Base-by-base conservation (phyloP, 345 rosid genomes). In the Populus nigra region DNA sequence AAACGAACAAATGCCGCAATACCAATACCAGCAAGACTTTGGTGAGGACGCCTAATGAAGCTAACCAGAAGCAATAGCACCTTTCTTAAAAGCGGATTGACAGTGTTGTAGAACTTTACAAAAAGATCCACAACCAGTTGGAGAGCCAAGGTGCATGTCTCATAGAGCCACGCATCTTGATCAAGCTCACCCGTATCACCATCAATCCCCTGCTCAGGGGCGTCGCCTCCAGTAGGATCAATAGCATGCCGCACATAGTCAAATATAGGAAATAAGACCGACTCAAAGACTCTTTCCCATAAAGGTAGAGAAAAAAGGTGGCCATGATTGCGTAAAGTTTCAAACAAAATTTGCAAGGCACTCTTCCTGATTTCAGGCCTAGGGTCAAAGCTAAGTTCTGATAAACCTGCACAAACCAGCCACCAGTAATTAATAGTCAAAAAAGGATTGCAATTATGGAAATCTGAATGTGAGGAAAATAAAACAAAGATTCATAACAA, bases 101-200 rank as follows among this genome's bases (percentile, higher is more conserved):
- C 99, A 38, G 98, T 96, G 69, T 80, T 78, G 77, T 96, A 96
- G 79, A 96, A 96, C 81, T 87, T 96, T 83, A 96, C 97, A 85
- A 96, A 96, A 78, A 96, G 97, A 92, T 96, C 99, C 68, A 96
- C 99, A 49, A 96, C 99, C 78, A 96, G 86, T 85, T 96, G 96
- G 57, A 96, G 92, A 81, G 99, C 97, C 86, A 96, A 82, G n/a
- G 99, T 96, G 86, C 99, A 93, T n/a, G 99, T 96, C 90, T 93
- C 99, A 68, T 96, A 96, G 45, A 96, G 94, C 99, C 99, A 96
- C 61, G 96, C 92, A 88, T 96, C 99, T 85, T 90, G 99, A 82
- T 96, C 98, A 68, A 88, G 92, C 84, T 92, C 99, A 73, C 82
- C 91, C 8, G 66, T 69, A 68, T 89, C 94, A 80, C 84, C 78